Conservation (phyloP, 2,329 filamentous ascomycete genomes). For the Dactylellina parvicollis region DNA sequence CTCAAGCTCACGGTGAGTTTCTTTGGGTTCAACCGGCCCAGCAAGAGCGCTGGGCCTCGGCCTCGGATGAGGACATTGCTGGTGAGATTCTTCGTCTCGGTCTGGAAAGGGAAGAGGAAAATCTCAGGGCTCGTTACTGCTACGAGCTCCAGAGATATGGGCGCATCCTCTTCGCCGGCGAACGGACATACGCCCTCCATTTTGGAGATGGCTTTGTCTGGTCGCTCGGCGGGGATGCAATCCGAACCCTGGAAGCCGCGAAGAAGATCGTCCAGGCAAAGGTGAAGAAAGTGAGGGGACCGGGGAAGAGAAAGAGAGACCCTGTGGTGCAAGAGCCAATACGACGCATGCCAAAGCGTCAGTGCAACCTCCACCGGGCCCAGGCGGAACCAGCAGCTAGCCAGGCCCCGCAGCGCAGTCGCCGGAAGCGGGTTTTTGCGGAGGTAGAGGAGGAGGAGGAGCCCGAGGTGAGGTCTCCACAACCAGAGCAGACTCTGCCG, state of each 20-base stretch:
- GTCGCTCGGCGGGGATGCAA: neutral
- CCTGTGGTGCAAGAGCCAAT: neutral
- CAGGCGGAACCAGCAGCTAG: conserved; percentile 5
- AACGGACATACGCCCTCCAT: neutral
- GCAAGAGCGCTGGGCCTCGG: neutral
- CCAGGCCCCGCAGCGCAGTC: neutral
- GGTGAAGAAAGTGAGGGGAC: conserved; percentile 2
- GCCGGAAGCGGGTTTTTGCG: neutral
- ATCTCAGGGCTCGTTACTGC: neutral
- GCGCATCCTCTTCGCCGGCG: neutral
- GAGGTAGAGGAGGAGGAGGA: conserved; percentile 12
- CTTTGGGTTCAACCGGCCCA: conserved; percentile 20
- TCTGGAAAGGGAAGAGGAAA: neutral
- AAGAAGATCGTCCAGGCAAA: neutral
- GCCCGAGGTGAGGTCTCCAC: neutral
- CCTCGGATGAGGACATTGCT: neutral
- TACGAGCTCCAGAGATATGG: conserved; percentile 22
- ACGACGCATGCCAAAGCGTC: neutral
- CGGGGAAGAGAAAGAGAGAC: neutral
- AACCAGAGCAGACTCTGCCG: neutral
- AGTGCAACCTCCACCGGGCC: neutral
- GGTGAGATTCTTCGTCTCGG: conserved; percentile 5
- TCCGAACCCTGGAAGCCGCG: neutral
- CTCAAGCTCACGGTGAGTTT: neutral
- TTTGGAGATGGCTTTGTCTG: neutral